Base-by-base conservation (phyloP, 768 basidiomycete species). In the Auriculariales sp. region DNA sequence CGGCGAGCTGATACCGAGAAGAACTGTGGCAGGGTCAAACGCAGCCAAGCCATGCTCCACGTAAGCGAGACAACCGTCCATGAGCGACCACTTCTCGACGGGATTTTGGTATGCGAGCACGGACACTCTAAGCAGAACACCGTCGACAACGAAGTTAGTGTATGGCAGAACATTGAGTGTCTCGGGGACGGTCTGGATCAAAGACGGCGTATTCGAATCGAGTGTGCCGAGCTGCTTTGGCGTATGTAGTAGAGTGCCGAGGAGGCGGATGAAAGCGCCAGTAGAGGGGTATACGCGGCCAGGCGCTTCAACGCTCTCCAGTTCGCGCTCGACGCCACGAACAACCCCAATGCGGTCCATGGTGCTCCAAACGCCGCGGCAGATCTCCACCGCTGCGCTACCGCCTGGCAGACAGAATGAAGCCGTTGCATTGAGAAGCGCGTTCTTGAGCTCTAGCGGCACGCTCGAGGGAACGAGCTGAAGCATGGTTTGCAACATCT, bases 391-490 rank as follows among this genome's bases (percentile, higher is more conserved):
- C 4, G 85, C 88, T 0, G 74, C 66, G 10, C 63, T 57, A 1
- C 86, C 83, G 7, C 86, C 88, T 5, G 88, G 82, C 48, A 78
- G 73, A 53, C 87, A 86, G 65, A 94, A 93, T 1, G 88, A 79
- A 4, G 84, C 75, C 6, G 93, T 68, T 0, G 87, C 77, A 34
- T 86, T 78, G 54, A 92, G 86, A 3, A 92, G 67, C 0, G 84
- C 78, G 4, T 88, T 91, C 56, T 94, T 94, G 46, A 94, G 71
- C 57, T 93, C 88, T n/a, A 93, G 70, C 1, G 90, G 87, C n/a
- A 92, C 73, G 10, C 81, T 73, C 1, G 87, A 71, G 2, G 85
- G 83, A 46, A 91, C 74, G 28, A 94, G 74, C 0, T 80, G 76
- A 28, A 92, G 72, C 3, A 94, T 68, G 0, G 85, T 84, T 1